A percentile compares a stretch with the other conserved stretches of the same genome.
These are phyloP conservation scores for Xylona heveae DNA, from an alignment of 495 filamentous ascomycete genomes.

Conservation along the genomic window DNA sequence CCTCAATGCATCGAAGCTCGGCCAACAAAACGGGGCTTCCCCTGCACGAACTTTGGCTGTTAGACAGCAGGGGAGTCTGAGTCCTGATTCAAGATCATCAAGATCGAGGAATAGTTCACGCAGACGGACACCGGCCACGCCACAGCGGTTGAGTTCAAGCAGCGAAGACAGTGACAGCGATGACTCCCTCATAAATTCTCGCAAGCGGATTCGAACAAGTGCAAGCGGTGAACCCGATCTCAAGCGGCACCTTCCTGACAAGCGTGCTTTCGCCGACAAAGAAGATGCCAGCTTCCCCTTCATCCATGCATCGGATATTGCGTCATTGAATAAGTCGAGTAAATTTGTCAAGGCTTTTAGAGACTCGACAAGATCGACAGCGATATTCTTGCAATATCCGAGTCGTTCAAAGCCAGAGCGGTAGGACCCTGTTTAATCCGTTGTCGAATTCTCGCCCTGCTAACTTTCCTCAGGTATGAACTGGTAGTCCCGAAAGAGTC, in stretches of 20 bases:
- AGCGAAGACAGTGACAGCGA: slow-evolving; percentile 21
- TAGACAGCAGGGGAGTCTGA: slow-evolving; percentile 1
- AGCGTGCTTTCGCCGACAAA: slow-evolving; percentile 36
- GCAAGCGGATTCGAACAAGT: slow-evolving; percentile 23
- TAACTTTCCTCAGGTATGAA: slow-evolving; percentile 35
- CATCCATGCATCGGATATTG: slow-evolving; percentile 51
- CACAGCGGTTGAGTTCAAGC: slow-evolving; percentile 26
- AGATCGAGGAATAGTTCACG: slow-evolving; percentile 18
- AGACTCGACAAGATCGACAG: slow-evolving; percentile 4
- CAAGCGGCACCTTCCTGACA: slow-evolving; percentile 35
- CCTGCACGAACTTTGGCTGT: slow-evolving; percentile 5
- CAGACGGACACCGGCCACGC: slow-evolving; percentile 25
- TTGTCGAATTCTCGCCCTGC: background rate
- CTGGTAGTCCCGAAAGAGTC: slow-evolving; percentile 54
- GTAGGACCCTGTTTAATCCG: slow-evolving; percentile 19
- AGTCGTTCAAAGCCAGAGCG: slow-evolving; percentile 44
- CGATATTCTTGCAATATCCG: slow-evolving; percentile 39
- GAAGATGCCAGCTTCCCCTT: slow-evolving; percentile 26
- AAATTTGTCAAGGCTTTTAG: slow-evolving; percentile 26
- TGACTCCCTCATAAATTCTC: slow-evolving; percentile 23
- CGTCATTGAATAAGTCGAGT: slow-evolving; percentile 22
- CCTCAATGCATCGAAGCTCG: slow-evolving; percentile 13
- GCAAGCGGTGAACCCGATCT: slow-evolving; percentile 28
- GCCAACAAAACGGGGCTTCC: background rate
- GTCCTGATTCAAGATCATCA: slow-evolving; percentile 11